Evolutionary conservation across 148 eudicot genomes (phyloP), one percentile per base, ranked within the genome.

Genomic region (Silene conica): DNA sequence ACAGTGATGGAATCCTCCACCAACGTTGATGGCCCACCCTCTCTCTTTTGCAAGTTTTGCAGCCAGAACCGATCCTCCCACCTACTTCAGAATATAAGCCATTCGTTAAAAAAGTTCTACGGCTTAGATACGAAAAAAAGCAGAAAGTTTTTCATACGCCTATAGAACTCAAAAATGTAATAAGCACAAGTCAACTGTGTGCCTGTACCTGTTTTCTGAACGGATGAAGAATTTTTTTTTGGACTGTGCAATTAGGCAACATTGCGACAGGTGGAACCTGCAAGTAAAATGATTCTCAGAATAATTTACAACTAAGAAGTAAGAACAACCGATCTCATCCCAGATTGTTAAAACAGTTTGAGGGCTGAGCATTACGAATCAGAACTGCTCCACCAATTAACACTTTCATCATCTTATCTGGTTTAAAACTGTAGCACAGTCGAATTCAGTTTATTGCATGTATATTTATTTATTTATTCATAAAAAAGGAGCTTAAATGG

Each of bases 1-100:
- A 82, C 98, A 94, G 52, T 91, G 98, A 85, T 94, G 98, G 73
- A 94, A 94, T 20, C 98, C 98, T 76, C 98, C 98, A 45, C 98
- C 98, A 52, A 91, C 92, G 85, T 94, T 94, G 68, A 94, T 91
- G 69, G 98, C 97, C 95, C 97, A 91, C 56, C 98, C 98, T 71
- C 86, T 82, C 77, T 94, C 98, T 77, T 86, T 91, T 9, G 98
- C 98, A 72, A 94, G 89, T 84, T 94, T 91, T 70, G 90, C 97
- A 65, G 97, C 96, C 72, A 94, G 80, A 72, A 94, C 73, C 66
- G 91, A 88, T 62, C 98, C 98, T 75, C 98, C 98, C 23, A 94
- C 96, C 98, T 94, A 69, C 25, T 54, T 3, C 45, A 55, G 8
- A 25, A 43, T 72, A 41, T 23, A 16, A 15, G 18, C 25, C 25